A percentile compares a stretch with the other conserved stretches of the same genome.
Conservation (phyloP, 441 rosid genomes). For the Erysimum pusillum region DNA sequence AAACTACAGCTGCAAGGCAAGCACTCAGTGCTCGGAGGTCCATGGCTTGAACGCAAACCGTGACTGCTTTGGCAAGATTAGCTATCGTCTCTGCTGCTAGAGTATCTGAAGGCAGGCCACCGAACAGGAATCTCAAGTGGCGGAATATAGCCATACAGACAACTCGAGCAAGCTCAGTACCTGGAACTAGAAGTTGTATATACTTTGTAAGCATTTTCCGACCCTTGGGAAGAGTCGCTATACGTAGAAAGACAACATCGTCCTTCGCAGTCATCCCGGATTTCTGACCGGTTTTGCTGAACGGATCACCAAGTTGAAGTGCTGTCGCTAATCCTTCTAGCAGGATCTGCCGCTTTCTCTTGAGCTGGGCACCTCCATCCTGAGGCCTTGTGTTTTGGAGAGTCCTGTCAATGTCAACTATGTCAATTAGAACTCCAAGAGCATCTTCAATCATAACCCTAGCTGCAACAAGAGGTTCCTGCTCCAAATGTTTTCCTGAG, state of each 20-base stretch:
- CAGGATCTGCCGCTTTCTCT: constrained; percentile 74
- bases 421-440: constrained; percentile 66
- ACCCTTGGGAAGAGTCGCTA: constrained; percentile 91
- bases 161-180: constrained; percentile 82
- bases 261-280: constrained; percentile 72
- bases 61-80: constrained; percentile 74
- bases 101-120: constrained; percentile 74
- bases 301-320: constrained; percentile 92
- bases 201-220: constrained; percentile 67
- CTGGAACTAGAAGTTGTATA: constrained; percentile 83
- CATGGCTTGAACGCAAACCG: constrained; percentile 77
- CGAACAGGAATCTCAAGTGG: constrained; percentile 81
- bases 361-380: constrained; percentile 85
- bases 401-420: constrained; percentile 87
- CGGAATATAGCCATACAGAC: constrained; percentile 93
- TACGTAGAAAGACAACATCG: constrained; percentile 81
- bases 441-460: constrained; percentile 82
- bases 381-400: constrained; percentile 76
- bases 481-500: constrained; percentile 81
- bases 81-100: constrained; percentile 68
- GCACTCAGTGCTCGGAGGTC: constrained; percentile 90
- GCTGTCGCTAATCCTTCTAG: constrained; percentile 90
- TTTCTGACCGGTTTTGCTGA: constrained; percentile 70
- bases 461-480: constrained; percentile 89
- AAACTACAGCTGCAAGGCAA: constrained; percentile 96